phyloP scores from a whole-genome alignment of 352 stramenopile genomes.

The Phytophthora cactorum region DNA sequence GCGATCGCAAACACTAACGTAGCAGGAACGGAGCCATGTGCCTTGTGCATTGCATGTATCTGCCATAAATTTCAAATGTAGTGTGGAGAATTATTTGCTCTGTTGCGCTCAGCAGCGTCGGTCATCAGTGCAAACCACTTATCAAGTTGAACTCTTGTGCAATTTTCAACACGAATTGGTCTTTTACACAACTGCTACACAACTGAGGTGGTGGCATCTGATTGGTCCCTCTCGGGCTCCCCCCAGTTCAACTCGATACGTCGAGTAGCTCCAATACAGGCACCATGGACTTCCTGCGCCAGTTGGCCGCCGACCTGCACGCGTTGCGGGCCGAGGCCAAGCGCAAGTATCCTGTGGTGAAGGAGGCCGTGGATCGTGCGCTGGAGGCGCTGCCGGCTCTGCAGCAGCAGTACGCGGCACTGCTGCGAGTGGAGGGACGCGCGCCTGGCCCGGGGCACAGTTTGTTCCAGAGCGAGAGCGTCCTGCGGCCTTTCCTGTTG shows the following conservation, averaged over 20 bases:
- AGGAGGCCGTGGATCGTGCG: conserved; percentile 96
- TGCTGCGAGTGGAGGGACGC: conserved; percentile 68
- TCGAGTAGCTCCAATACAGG: neutral
- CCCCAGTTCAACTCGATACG: conserved; percentile 12
- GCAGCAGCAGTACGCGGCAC: conserved; percentile 94
- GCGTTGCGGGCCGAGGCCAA: conserved; percentile 84
- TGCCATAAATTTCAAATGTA: too few relatives aligned
- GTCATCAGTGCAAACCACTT: too few relatives aligned
- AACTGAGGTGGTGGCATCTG: conserved; percentile 10
- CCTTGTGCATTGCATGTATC: too few relatives aligned
- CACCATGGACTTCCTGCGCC: conserved; percentile 91
- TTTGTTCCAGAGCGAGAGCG: conserved; percentile 94
- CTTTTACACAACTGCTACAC: neutral
- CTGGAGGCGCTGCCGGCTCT: conserved; percentile 93
- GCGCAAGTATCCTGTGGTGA: conserved; percentile 94
- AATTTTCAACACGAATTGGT: too few relatives aligned
- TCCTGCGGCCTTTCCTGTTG: conserved; percentile 97
- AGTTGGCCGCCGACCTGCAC: conserved; percentile 90
- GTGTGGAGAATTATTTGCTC: too few relatives aligned
- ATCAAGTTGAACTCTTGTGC: too few relatives aligned
- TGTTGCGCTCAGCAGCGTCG: too few relatives aligned
- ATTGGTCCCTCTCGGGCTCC: conserved; percentile 11
- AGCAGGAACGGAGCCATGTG: too few relatives aligned
- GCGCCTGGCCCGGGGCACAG: conserved; percentile 90
- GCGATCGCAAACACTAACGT: too few relatives aligned